These are phyloP conservation scores for Suillus plorans DNA, from an alignment of 768 basidiomycete species.

Conservation along the genomic window DNA sequence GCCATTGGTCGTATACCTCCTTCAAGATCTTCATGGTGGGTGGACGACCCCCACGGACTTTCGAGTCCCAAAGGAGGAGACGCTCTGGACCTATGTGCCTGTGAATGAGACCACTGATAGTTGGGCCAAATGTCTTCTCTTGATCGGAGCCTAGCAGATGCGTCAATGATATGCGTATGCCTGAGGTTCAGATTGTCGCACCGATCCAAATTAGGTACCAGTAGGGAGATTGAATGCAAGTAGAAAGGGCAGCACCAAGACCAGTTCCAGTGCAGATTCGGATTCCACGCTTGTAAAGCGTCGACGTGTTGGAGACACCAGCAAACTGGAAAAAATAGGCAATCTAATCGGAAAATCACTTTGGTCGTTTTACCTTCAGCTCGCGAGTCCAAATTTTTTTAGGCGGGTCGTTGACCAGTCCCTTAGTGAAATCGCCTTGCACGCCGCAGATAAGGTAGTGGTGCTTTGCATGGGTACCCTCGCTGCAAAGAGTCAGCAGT, in stretches of 20 bases:
- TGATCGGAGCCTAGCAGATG: conserved; percentile 65
- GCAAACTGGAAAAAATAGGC: conserved; percentile 52
- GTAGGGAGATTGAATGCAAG: conserved; percentile 72
- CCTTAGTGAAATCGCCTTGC: conserved; percentile 77
- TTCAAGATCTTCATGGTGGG: conserved; percentile 78
- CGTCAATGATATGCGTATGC: conserved; percentile 12
- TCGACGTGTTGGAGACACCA: conserved; percentile 78
- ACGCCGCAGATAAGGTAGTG: conserved; percentile 85
- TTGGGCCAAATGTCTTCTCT: conserved; percentile 82
- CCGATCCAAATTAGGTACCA: conserved; percentile 84
- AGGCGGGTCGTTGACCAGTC: conserved; percentile 69
- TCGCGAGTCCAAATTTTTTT: conserved; percentile 76
- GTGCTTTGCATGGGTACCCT: conserved; percentile 69
- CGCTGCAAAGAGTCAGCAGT: conserved; percentile 48
- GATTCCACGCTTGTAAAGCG: conserved; percentile 74
- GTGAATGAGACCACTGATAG: conserved; percentile 71
- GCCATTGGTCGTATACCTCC: conserved; percentile 66
- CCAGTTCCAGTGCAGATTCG: conserved; percentile 83
- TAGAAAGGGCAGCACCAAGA: conserved; percentile 76
- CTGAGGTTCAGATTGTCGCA: conserved; percentile 24
- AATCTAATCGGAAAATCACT: conserved; percentile 5
- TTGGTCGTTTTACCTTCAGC: conserved; percentile 54
- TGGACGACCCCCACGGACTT: conserved; percentile 69
- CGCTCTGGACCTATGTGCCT: conserved; percentile 73
- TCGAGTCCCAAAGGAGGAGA: conserved; percentile 76